Evolutionary conservation across 2,329 filamentous ascomycete genomes (phyloP).

Genomic region (Aspergillus sp.): DNA sequence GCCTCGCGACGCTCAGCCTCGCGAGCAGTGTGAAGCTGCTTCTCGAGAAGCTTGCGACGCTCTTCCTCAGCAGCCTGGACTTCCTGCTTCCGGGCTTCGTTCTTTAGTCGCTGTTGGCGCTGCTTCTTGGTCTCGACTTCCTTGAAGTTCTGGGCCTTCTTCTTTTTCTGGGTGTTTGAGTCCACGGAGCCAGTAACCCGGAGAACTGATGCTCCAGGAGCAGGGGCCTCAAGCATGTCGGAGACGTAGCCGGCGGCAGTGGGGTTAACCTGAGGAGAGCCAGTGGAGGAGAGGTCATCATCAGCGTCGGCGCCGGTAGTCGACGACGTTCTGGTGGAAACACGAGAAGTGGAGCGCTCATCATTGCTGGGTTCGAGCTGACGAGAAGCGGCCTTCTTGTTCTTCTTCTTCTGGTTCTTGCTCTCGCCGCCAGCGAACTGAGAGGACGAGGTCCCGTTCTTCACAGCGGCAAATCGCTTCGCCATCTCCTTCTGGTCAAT

Average conservation of each 20-base stretch:
- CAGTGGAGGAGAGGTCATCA: slow-evolving; percentile 71
- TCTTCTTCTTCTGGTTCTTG: slow-evolving; percentile 63
- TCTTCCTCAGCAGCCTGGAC: slow-evolving; percentile 77
- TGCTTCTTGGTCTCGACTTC: slow-evolving; percentile 88
- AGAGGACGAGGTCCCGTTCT: slow-evolving; percentile 67
- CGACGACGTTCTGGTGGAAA: slow-evolving; percentile 65
- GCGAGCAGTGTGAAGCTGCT: slow-evolving; percentile 78
- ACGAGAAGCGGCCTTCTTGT: slow-evolving; percentile 61
- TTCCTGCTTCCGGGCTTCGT: slow-evolving; percentile 72
- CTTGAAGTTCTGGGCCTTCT: slow-evolving; percentile 61
- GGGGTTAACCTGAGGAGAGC: slow-evolving; percentile 61
- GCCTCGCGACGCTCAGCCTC: slow-evolving; percentile 80
- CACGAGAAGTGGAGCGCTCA: slow-evolving; percentile 38
- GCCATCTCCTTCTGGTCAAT: slow-evolving; percentile 75
- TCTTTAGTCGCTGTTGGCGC: slow-evolving; percentile 87
- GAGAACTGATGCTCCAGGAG: slow-evolving; percentile 70
- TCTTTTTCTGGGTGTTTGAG: slow-evolving; percentile 53
- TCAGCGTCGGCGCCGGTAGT: slow-evolving; percentile 74
- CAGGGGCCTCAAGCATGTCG: slow-evolving; percentile 83
- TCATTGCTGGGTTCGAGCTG: slow-evolving; percentile 52
- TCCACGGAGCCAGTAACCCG: slow-evolving; percentile 69
- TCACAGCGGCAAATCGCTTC: slow-evolving; percentile 67
- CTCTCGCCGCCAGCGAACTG: slow-evolving; percentile 30
- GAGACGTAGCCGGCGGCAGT: slow-evolving; percentile 66
- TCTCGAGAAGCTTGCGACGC: slow-evolving; percentile 74